Percentiles rank a stretch among this genome's conserved stretches.
These are phyloP conservation scores for Bryum argenteum DNA, from an alignment of 225 moss, liverwort and hornwort species.

Conservation along the genomic window DNA sequence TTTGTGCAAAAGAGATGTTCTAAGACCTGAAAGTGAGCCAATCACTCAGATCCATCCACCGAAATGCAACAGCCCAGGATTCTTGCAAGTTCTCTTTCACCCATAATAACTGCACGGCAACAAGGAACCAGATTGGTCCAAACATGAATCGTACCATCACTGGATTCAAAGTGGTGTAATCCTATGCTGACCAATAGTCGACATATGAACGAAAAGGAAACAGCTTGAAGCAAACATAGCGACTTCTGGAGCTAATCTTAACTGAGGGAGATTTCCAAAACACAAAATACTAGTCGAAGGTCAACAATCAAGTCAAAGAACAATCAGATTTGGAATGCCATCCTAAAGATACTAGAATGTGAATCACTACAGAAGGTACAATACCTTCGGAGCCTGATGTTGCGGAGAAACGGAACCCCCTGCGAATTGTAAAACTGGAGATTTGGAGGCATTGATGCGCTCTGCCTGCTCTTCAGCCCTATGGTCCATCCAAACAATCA, in stretches of 20 bases:
- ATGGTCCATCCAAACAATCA: constrained; percentile 99
- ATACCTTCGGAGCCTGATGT: constrained; percentile 95
- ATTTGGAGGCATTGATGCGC: constrained; percentile 81
- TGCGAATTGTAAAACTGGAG: constrained; percentile 87
- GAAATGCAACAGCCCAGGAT: constrained; percentile 90
- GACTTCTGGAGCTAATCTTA: background rate
- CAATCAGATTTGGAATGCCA: background rate
- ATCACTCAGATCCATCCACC: constrained; percentile 99
- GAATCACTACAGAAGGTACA: background rate
- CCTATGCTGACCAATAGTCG: background rate
- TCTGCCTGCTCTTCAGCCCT: constrained; percentile 94
- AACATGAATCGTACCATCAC: constrained; percentile 4
- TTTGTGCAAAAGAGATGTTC: constrained; percentile 16
- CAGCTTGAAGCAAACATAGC: background rate
- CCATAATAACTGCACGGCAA: constrained; percentile 81
- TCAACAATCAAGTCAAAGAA: constrained; percentile 29
- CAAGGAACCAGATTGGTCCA: constrained; percentile 17
- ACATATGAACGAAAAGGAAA: constrained; percentile 15
- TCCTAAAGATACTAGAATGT: background rate
- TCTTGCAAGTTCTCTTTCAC: constrained; percentile 96
- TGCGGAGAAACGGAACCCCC: constrained; percentile 95
- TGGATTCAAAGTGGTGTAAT: constrained; percentile 5
- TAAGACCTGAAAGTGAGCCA: constrained; percentile 96
- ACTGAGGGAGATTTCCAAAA: background rate
- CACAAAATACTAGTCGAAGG: constrained; percentile 23